A percentile compares a stretch with the other conserved stretches of the same genome.
Evolutionary conservation across 2,329 filamentous ascomycete genomes (phyloP).

Genomic region (Fusarium dimerum): DNA sequence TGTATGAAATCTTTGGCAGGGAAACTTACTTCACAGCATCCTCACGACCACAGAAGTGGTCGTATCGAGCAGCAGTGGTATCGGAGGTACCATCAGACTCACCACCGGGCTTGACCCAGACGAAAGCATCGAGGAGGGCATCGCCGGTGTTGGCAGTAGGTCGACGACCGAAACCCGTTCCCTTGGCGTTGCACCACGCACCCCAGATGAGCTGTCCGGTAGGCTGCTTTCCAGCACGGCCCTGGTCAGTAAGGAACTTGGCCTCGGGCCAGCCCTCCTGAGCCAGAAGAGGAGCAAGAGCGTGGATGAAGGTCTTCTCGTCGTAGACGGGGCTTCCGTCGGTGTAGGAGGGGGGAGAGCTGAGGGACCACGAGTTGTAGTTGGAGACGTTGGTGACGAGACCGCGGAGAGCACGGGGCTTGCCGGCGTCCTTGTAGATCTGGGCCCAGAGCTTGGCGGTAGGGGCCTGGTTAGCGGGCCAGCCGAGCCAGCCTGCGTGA

Average conservation of each 20-base stretch:
- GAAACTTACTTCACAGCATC: slow-evolving; percentile 46
- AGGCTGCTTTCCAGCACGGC: slow-evolving; percentile 59
- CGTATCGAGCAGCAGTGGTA: slow-evolving; percentile 42
- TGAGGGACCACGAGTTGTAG: slow-evolving; percentile 53
- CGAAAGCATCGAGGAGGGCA: slow-evolving; percentile 62
- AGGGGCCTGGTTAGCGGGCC: slow-evolving; percentile 53
- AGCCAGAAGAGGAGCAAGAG: slow-evolving; percentile 64
- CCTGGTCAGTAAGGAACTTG: slow-evolving; percentile 52
- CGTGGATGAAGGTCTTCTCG: slow-evolving; percentile 58
- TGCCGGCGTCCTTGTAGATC: slow-evolving; percentile 52
- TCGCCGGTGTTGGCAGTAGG: slow-evolving; percentile 63
- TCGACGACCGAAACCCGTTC: slow-evolving; percentile 65
- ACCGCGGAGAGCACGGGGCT: slow-evolving; percentile 51
- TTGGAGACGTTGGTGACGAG: slow-evolving; percentile 61
- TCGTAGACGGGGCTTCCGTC: slow-evolving; percentile 52
- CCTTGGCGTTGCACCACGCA: slow-evolving; percentile 68
- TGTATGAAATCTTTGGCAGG: accelerated
- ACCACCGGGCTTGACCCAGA: slow-evolving; percentile 70
- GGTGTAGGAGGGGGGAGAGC: slow-evolving; percentile 47
- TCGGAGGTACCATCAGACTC: slow-evolving; percentile 56
- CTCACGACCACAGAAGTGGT: slow-evolving; percentile 48
- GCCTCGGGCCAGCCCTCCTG: slow-evolving; percentile 43
- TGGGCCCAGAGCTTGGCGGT: slow-evolving; percentile 49
- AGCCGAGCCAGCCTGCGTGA: slow-evolving; percentile 61
- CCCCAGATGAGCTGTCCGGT: slow-evolving; percentile 63